phyloP scores from a whole-genome alignment of 768 basidiomycete genomes.

The Leccinum barrowsii region DNA sequence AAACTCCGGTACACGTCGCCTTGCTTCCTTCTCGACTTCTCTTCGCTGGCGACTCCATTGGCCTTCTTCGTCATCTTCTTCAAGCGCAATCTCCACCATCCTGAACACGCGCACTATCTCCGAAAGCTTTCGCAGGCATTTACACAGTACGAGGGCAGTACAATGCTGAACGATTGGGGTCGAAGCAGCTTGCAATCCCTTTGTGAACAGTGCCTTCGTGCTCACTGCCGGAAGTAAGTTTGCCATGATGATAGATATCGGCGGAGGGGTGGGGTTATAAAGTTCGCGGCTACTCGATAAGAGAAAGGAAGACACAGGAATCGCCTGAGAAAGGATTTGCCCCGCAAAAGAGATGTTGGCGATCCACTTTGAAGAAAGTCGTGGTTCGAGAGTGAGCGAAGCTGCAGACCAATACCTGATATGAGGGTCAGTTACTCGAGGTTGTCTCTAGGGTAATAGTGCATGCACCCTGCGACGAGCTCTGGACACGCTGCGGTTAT shows the following conservation, averaged over 20 bases:
- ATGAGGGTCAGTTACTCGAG: constrained; percentile 10
- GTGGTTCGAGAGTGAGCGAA: constrained; percentile 75
- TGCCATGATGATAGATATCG: constrained; percentile 65
- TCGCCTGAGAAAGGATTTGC: constrained; percentile 69
- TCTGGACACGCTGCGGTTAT: constrained; percentile 84
- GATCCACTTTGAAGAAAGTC: constrained; percentile 88
- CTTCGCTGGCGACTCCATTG: constrained; percentile 65
- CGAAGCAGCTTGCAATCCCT: constrained; percentile 70
- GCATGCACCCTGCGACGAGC: constrained; percentile 67
- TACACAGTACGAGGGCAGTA: constrained; percentile 72
- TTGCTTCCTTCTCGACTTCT: constrained; percentile 74
- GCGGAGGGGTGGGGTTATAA: constrained; percentile 73
- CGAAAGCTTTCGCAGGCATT: constrained; percentile 71
- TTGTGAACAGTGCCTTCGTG: constrained; percentile 71
- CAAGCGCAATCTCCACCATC: constrained; percentile 50
- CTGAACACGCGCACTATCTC: constrained; percentile 47
- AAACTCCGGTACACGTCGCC: constrained; percentile 80
- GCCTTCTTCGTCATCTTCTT: constrained; percentile 59
- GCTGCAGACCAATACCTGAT: constrained; percentile 69
- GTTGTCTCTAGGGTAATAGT: neutral
- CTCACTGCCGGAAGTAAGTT: constrained; percentile 75
- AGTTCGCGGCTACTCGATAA: constrained; percentile 41
- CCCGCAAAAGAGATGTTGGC: constrained; percentile 84
- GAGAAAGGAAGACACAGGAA: constrained; percentile 63
- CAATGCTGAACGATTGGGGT: constrained; percentile 77